Percentiles rank a stretch among this genome's conserved stretches.
phyloP scores from a whole-genome alignment of 2,329 filamentous ascomycete species.

The Aspergillus tubingensis region DNA sequence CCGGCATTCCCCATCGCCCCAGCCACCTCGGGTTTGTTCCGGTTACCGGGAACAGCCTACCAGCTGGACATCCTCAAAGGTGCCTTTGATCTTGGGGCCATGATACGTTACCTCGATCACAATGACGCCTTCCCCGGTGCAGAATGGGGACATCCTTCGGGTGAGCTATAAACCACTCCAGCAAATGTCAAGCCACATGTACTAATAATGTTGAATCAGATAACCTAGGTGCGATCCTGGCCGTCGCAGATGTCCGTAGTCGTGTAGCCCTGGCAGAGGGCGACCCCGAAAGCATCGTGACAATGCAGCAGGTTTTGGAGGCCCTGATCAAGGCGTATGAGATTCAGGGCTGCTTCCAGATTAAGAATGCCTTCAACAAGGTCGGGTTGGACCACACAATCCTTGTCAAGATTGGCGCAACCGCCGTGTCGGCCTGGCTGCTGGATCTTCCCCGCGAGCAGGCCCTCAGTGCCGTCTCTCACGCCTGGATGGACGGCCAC shows the following conservation, averaged over 20 bases:
- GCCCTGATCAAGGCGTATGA: slow-evolving; percentile 47
- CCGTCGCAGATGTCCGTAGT: slow-evolving; percentile 37
- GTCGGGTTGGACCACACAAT: slow-evolving; percentile 47
- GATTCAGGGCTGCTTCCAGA: slow-evolving; percentile 44
- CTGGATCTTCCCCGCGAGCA: slow-evolving; percentile 38
- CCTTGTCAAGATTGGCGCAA: slow-evolving; percentile 46
- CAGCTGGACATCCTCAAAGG: slow-evolving; percentile 42
- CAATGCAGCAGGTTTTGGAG: slow-evolving; percentile 34
- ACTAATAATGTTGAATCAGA: slow-evolving; percentile 24
- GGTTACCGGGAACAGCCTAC: slow-evolving; percentile 40
- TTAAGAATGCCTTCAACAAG: slow-evolving; percentile 41
- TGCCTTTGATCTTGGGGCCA: slow-evolving; percentile 41
- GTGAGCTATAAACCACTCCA: slow-evolving; percentile 6
- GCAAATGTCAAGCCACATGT: no score
- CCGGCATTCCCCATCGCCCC: slow-evolving; percentile 7
- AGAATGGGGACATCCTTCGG: slow-evolving; percentile 49
- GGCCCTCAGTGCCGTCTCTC: slow-evolving; percentile 39
- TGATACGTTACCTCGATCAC: slow-evolving; percentile 47
- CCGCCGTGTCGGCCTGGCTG: slow-evolving; percentile 42
- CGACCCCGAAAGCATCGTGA: slow-evolving; percentile 23
- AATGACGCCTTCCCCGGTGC: slow-evolving; percentile 43
- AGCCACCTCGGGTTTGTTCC: slow-evolving; percentile 21
- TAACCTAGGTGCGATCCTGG: slow-evolving; percentile 43
- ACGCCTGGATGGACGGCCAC: slow-evolving; percentile 44
- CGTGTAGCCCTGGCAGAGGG: slow-evolving; percentile 15